phyloP scores from a whole-genome alignment of 2,329 filamentous ascomycete genomes.

The Malbranchea cinnamomea region DNA sequence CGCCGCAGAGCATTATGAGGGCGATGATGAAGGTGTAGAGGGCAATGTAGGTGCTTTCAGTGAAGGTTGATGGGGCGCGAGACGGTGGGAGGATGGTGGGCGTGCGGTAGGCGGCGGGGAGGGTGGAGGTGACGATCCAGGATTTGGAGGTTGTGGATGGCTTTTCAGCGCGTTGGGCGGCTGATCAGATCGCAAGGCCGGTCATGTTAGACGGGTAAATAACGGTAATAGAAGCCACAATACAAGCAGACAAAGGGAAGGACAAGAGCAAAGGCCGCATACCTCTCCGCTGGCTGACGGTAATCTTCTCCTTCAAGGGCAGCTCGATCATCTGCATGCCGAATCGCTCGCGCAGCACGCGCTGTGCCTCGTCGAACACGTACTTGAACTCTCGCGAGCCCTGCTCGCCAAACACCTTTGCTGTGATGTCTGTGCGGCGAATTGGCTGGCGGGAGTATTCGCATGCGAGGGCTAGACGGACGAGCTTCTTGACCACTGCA shows the following conservation, averaged over 20 bases:
- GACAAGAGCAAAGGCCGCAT: slow-evolving; percentile 13
- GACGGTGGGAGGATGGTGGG: slow-evolving; percentile 54
- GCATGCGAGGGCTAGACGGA: slow-evolving; percentile 45
- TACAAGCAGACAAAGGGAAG: slow-evolving; percentile 2
- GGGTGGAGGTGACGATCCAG: slow-evolving; percentile 61
- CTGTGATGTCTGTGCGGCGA: slow-evolving; percentile 41
- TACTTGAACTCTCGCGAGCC: slow-evolving; percentile 55
- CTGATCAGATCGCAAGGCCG: slow-evolving; percentile 16
- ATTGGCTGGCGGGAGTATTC: slow-evolving; percentile 46
- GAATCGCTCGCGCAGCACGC: slow-evolving; percentile 54
- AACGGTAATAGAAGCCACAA: too few relatives aligned
- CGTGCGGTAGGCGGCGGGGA: slow-evolving; percentile 54
- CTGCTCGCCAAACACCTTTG: slow-evolving; percentile 55
- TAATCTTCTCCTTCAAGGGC: slow-evolving; percentile 65
- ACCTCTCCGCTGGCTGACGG: slow-evolving; percentile 66
- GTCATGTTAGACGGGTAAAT: too few relatives aligned
- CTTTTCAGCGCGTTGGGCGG: slow-evolving; percentile 33
- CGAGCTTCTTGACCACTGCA: slow-evolving; percentile 44
- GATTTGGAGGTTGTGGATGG: slow-evolving; percentile 42
- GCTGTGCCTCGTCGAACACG: slow-evolving; percentile 65
- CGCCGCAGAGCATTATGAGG: slow-evolving; percentile 55
- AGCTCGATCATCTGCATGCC: slow-evolving; percentile 90
- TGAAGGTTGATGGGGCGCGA: slow-evolving; percentile 45
- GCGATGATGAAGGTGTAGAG: slow-evolving; percentile 70
- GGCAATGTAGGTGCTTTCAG: slow-evolving; percentile 66